These are phyloP conservation scores for Microcyclospora tardicrescens DNA, from an alignment of 2,329 filamentous ascomycete species.

Conservation along the genomic window DNA sequence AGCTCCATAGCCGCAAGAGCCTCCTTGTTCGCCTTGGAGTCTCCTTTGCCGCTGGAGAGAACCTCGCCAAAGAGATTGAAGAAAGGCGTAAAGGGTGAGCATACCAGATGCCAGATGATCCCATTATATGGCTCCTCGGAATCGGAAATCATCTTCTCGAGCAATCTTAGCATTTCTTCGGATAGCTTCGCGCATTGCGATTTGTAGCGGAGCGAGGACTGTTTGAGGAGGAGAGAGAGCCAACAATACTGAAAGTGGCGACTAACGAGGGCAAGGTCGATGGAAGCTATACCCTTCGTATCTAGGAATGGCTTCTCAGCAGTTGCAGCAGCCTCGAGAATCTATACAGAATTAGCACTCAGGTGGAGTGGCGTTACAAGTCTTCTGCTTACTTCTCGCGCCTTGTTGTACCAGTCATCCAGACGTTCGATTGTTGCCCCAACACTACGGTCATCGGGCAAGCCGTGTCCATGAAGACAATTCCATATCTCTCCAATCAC, in stretches of 20 bases:
- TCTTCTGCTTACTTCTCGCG: constrained; percentile 1
- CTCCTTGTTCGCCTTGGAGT: neutral
- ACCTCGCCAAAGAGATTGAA: constrained; percentile 11
- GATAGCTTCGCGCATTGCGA: constrained; percentile 4
- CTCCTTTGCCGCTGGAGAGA: constrained; percentile 1
- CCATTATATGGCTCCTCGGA: constrained; percentile 11
- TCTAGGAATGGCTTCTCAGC: constrained; percentile 12
- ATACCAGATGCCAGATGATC: constrained; percentile 14
- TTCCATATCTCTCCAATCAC: constrained; percentile 10
- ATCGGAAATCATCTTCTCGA: constrained; percentile 9
- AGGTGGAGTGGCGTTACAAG: neutral
- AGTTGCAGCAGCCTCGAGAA: constrained; percentile 9
- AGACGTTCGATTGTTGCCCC: constrained; percentile 4
- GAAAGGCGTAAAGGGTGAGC: constrained; percentile 14
- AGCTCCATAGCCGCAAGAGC: constrained; percentile 9
- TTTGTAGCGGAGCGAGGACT: constrained; percentile 1
- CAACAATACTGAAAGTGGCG: constrained; percentile 8
- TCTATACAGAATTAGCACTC: constrained; percentile 1
- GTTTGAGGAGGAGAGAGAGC: constrained; percentile 7
- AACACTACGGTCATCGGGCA: neutral
- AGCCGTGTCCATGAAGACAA: constrained; percentile 4
- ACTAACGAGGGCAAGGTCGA: constrained; percentile 9
- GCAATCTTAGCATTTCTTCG: constrained; percentile 8
- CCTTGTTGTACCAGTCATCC: constrained; percentile 8
- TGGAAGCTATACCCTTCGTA: constrained; percentile 2